A percentile compares a stretch with the other conserved stretches of the same genome.
Conservation (phyloP, 352 stramenopile genomes). For the Pythium guiyangense region DNA sequence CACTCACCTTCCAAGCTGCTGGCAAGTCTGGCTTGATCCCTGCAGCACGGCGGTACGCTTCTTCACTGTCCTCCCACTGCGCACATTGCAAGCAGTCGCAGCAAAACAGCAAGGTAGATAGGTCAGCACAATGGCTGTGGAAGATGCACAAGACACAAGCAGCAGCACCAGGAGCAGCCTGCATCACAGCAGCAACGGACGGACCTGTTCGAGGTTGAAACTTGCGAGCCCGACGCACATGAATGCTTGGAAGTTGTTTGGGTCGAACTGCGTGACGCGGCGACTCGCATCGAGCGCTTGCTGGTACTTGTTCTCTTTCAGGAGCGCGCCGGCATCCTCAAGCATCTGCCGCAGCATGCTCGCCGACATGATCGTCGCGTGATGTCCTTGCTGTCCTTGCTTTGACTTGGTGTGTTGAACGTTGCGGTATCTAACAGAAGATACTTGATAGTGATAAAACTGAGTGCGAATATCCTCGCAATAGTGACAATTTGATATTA, state of each 20-base stretch:
- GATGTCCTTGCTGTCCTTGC: background rate
- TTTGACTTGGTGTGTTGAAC: too few relatives aligned
- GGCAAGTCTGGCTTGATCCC: constrained; percentile 71
- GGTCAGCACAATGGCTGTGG: too few relatives aligned
- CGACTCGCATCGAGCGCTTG: constrained; percentile 58
- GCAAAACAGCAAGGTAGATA: too few relatives aligned
- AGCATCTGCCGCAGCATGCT: constrained; percentile 76
- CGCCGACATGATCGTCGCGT: constrained; percentile 41
- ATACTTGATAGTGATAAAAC: too few relatives aligned
- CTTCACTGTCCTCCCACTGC: constrained; percentile 68
- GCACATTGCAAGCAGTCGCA: background rate
- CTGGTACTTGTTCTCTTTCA: constrained; percentile 75
- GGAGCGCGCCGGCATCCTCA: constrained; percentile 55
- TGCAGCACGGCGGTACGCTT: constrained; percentile 56
- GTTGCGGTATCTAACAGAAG: too few relatives aligned
- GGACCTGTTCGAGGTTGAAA: constrained; percentile 65
- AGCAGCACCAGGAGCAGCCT: too few relatives aligned
- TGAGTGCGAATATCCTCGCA: too few relatives aligned
- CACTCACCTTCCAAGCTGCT: constrained; percentile 70
- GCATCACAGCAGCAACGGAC: background rate
- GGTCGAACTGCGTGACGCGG: constrained; percentile 71
- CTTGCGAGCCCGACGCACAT: constrained; percentile 75
- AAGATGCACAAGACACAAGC: background rate
- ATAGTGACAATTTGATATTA: too few relatives aligned
- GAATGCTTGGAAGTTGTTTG: constrained; percentile 79